These are phyloP conservation scores for Acacia crassicarpa DNA, from an alignment of 306 rosid genomes.

Conservation along the genomic window DNA sequence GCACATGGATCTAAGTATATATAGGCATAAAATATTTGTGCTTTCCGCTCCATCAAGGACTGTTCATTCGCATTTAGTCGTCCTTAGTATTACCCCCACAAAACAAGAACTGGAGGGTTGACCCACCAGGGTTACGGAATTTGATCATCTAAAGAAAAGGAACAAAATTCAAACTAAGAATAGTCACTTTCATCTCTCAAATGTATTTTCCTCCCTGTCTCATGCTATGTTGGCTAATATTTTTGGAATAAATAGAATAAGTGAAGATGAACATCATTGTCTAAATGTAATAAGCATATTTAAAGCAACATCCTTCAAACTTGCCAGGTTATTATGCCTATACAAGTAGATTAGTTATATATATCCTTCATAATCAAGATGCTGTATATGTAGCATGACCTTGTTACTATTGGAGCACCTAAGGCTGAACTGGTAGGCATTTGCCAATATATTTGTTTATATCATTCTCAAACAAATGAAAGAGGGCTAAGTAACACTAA, in stretches of 20 bases:
- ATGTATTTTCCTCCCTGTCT: background rate
- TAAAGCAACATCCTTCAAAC: background rate
- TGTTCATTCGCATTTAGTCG: background rate
- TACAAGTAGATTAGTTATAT: background rate
- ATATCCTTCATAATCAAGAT: background rate
- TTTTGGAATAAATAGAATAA: background rate
- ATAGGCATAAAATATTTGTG: no score
- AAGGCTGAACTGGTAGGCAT: background rate
- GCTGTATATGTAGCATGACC: background rate
- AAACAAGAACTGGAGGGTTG: background rate
- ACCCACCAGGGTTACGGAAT: background rate
- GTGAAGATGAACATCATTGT: no score
- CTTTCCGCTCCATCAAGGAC: background rate
- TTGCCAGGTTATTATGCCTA: no score
- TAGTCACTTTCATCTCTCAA: background rate
- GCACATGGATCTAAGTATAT: background rate
- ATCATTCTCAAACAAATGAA: background rate
- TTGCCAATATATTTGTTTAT: background rate
- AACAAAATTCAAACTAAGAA: no score
- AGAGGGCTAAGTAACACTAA: background rate
- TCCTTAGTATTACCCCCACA: background rate
- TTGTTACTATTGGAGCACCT: background rate
- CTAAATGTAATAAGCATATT: no score
- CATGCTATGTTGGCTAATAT: background rate
- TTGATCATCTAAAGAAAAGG: background rate